Base-by-base conservation (phyloP, 305 asterid genomes). In the Andrographis paniculata region DNA sequence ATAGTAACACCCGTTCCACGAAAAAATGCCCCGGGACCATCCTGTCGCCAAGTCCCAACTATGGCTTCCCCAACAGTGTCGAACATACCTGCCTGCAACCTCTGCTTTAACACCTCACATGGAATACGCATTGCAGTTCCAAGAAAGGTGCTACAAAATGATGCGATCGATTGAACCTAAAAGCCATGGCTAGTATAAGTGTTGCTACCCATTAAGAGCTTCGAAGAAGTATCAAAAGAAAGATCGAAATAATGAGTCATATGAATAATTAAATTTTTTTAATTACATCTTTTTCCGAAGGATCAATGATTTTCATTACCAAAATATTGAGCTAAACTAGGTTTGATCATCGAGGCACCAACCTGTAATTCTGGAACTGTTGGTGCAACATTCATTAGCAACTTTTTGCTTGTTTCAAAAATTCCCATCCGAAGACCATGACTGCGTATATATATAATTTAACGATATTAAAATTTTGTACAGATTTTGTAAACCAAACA, bases 1-100 rank as follows among this genome's bases (percentile, higher is more conserved):
- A 88, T 89, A 45, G 97, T 88, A n/a, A 89, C 95, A 60, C 95
- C 95, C 20, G 95, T 88, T 65, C 97, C 97, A 62, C 97, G 97
- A 63, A 88, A 88, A 57, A 88, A 88, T 0, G 94, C 97, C 64
- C 63, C 66, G 17, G 76, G 68, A 42, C 97, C 97, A 72, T 82
- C 97, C 59, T 77, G 79, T 46, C 71, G 74, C 91, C 94, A 88
- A 15, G 97, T 88, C 31, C 91, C 95, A 38, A 72, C 44, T 23
- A 84, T 69, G 47, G 95, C 97, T 47, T 83, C 77, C 38, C 94
- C 95, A 12, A 82, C 97, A 62, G 79, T 79, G 45, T 84, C 70
- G 60, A 70, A 84, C 40, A 88, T 58, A 55, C 95, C 97, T 59
- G 95, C 97, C 57, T 88, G 97, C 52, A 67, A 72, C 62, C 97